Percentiles rank a stretch among this genome's conserved stretches.
Conservation (phyloP, 306 rosid species). For the Argentina anserina region DNA sequence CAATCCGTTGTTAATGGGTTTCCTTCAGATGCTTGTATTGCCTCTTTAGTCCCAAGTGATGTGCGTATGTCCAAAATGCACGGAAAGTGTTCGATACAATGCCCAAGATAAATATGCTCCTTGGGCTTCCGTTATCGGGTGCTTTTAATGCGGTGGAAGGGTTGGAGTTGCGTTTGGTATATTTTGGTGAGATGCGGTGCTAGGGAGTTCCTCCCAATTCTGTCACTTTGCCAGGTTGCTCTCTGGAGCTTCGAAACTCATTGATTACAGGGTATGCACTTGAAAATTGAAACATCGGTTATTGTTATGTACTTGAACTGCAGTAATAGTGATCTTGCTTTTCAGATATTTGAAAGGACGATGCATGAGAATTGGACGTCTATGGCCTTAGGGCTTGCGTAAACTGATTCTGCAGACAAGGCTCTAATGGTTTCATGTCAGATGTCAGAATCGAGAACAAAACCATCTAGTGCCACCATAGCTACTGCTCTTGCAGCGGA, state of each 20-base stretch:
- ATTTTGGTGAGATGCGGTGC: constrained; percentile 45
- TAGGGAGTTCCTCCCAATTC: constrained; percentile 52
- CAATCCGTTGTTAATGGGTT: constrained; percentile 50
- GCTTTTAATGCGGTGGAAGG: constrained; percentile 38
- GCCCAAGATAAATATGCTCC: constrained; percentile 66
- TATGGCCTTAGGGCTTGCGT: constrained; percentile 75
- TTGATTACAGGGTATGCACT: constrained; percentile 50
- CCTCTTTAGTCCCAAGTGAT: constrained; percentile 56
- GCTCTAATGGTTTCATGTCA: constrained; percentile 43
- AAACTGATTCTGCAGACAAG: constrained; percentile 49
- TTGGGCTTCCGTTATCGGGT: constrained; percentile 78
- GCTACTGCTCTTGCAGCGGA: constrained; percentile 68
- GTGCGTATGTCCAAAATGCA: constrained; percentile 34
- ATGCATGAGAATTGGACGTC: constrained; percentile 69
- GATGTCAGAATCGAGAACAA: constrained; percentile 46
- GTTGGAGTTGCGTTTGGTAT: constrained; percentile 36
- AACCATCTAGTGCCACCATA: constrained; percentile 58
- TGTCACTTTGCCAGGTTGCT: constrained; percentile 56
- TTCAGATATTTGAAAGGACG: constrained; percentile 44
- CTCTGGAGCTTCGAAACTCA: constrained; percentile 54
- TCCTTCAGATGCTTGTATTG: constrained; percentile 49
- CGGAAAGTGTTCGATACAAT: constrained; percentile 55
- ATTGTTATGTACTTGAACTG: constrained; percentile 58
- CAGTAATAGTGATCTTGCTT: constrained; percentile 42
- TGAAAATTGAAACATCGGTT: constrained; percentile 49